Percentiles rank a stretch among this genome's conserved stretches.
These are phyloP conservation scores for Candida mattraensis DNA, from an alignment of 805 yeast species.

Conservation along the genomic window DNA sequence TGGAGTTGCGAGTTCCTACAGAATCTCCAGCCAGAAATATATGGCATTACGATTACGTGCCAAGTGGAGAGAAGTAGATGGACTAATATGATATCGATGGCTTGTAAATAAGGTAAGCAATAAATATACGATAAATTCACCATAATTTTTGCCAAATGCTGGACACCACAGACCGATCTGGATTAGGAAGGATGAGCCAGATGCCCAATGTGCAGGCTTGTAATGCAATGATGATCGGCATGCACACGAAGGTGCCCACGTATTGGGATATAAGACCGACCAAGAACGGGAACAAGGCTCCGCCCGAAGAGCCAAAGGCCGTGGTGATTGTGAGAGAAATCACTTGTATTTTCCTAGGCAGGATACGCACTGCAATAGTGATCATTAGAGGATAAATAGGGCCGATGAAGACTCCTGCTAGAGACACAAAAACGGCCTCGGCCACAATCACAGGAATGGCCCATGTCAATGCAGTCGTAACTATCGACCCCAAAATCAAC, in stretches of 20 bases:
- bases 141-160: slow-evolving; percentile 25
- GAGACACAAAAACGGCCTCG: slow-evolving; percentile 47
- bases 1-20: slow-evolving; percentile 85
- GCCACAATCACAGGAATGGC: slow-evolving; percentile 42
- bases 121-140: slow-evolving; percentile 3
- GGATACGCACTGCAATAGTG: slow-evolving; percentile 40
- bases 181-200: slow-evolving; percentile 47
- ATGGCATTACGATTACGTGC: slow-evolving; percentile 65
- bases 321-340: slow-evolving; percentile 51
- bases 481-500: slow-evolving; percentile 35
- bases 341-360: slow-evolving; percentile 53
- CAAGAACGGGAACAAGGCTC: slow-evolving; percentile 54
- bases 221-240: slow-evolving; percentile 46
- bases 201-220: slow-evolving; percentile 34
- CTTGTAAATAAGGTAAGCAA: slow-evolving; percentile 2
- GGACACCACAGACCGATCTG: slow-evolving; percentile 34
- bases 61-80: slow-evolving; percentile 22
- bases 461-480: slow-evolving; percentile 48
- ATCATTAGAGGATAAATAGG: slow-evolving; percentile 62
- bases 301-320: slow-evolving; percentile 58
- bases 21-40: slow-evolving; percentile 80
- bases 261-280: slow-evolving; percentile 49
- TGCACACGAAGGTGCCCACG: slow-evolving; percentile 47
- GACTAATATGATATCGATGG: slow-evolving; percentile 1
- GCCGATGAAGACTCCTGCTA: slow-evolving; percentile 62